phyloP scores from a whole-genome alignment of 768 basidiomycete species.

The Lentinula edodes region DNA sequence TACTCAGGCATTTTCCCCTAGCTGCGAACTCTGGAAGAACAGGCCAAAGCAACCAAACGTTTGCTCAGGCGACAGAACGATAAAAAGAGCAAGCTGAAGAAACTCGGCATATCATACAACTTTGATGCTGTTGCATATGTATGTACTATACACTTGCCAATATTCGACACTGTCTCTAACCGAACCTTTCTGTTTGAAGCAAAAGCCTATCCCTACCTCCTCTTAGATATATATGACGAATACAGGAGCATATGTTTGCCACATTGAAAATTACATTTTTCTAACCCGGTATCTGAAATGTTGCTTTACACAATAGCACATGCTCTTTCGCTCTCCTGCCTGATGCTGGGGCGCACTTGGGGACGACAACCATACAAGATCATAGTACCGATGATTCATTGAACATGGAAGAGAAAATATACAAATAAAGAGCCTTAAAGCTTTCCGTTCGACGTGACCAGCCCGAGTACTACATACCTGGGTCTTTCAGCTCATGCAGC shows the following conservation, averaged over 20 bases:
- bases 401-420: not conserved
- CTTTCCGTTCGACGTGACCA: not conserved
- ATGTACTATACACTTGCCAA: slow-evolving; percentile 26
- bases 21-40: slow-evolving; percentile 72
- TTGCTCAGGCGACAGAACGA: slow-evolving; percentile 72
- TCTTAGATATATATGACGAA: not conserved
- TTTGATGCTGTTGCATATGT: slow-evolving; percentile 82
- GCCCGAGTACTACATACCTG: not conserved
- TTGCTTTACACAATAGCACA: too few species aligned
- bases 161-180: not conserved
- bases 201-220: not conserved
- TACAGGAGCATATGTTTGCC: too few species aligned
- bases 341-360: too few species aligned
- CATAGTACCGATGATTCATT: too few species aligned
- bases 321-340: too few species aligned
- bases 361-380: too few species aligned
- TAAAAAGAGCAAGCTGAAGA: slow-evolving; percentile 73
- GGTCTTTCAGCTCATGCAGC: slow-evolving; percentile 43
- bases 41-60: slow-evolving; percentile 56
- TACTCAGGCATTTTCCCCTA: slow-evolving; percentile 19
- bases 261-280: too few species aligned
- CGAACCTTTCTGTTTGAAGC: not conserved
- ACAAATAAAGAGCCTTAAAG: not conserved
- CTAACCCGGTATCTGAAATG: too few species aligned
- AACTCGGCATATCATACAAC: slow-evolving; percentile 83